Percentiles rank a stretch among this genome's conserved stretches.
phyloP scores from a whole-genome alignment of 2,329 filamentous ascomycete species.

The Colletotrichum lini region DNA sequence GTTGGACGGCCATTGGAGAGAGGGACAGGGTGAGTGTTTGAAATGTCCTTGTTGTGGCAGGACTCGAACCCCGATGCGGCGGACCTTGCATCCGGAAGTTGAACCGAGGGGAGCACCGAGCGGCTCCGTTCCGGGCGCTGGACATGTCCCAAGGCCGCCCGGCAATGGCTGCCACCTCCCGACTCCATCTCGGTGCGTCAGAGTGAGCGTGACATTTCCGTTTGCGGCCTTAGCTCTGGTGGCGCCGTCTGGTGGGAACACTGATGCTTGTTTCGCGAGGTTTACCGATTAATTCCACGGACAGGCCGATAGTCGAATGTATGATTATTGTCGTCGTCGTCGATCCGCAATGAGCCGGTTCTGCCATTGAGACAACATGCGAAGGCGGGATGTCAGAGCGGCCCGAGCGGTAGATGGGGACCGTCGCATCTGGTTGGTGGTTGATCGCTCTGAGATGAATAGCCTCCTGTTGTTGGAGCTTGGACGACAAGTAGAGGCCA shows the following conservation, averaged over 20 bases:
- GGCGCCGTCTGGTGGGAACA: constrained; percentile 9
- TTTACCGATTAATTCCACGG: not conserved
- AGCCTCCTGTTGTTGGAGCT: not conserved
- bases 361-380: not conserved
- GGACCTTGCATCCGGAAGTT: constrained; percentile 33
- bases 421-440: constrained; percentile 22
- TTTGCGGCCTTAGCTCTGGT: constrained; percentile 10
- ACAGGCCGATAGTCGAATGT: not conserved
- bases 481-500: not conserved
- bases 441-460: not conserved
- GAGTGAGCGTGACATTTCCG: constrained; percentile 1
- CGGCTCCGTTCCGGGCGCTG: constrained; percentile 35
- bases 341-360: constrained; percentile 7
- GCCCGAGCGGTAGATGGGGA: constrained; percentile 27
- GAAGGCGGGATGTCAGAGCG: constrained; percentile 31
- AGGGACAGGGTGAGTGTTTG: not conserved
- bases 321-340: not conserved
- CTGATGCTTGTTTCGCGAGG: not conserved
- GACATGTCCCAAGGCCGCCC: constrained; percentile 22
- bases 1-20: not conserved
- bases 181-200: constrained; percentile 6
- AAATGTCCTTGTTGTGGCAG: constrained; percentile 9
- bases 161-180: constrained; percentile 6
- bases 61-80: constrained; percentile 26
- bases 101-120: constrained; percentile 33